These are phyloP conservation scores for Zea mays DNA, from an alignment of 176 grass and related monocot genomes.

Conservation along the genomic window DNA sequence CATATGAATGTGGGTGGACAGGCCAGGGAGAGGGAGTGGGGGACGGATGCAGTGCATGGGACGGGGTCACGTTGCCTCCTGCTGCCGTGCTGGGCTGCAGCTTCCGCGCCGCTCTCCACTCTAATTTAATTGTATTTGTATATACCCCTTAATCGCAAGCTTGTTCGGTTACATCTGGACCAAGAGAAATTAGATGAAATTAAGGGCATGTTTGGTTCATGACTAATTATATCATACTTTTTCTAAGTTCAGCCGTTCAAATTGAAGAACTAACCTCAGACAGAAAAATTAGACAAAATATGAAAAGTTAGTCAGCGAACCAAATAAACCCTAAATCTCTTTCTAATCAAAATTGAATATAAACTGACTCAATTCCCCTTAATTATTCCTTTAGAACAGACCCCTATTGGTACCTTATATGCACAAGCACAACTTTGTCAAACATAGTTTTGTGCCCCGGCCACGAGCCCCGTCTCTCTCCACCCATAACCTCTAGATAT, in stretches of 20 bases:
- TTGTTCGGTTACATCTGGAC: too few relatives aligned
- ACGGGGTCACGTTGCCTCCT: conserved; percentile 59
- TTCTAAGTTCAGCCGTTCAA: too few relatives aligned
- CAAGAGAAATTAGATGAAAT: too few relatives aligned
- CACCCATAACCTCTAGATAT: conserved; percentile 9
- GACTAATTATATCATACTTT: too few relatives aligned
- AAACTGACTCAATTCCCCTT: too few relatives aligned
- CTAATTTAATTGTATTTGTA: conserved; percentile 28
- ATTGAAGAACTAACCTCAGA: too few relatives aligned
- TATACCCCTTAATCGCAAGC: conserved; percentile 37
- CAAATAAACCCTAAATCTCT: too few relatives aligned
- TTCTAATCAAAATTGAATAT: too few relatives aligned
- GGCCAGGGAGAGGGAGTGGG: neutral
- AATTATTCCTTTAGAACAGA: too few relatives aligned
- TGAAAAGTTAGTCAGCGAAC: too few relatives aligned
- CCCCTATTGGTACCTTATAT: conserved; percentile 28
- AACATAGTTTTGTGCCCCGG: conserved; percentile 52
- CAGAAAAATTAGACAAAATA: too few relatives aligned
- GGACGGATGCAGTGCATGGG: conserved; percentile 60
- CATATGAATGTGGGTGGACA: conserved; percentile 51
- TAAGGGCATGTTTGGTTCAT: too few relatives aligned
- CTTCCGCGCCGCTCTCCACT: conserved; percentile 35
- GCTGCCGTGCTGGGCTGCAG: conserved; percentile 44
- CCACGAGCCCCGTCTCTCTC: neutral
- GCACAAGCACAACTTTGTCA: conserved; percentile 42